phyloP scores from a whole-genome alignment of 768 basidiomycete genomes.

The Phylloporus scabripes region DNA sequence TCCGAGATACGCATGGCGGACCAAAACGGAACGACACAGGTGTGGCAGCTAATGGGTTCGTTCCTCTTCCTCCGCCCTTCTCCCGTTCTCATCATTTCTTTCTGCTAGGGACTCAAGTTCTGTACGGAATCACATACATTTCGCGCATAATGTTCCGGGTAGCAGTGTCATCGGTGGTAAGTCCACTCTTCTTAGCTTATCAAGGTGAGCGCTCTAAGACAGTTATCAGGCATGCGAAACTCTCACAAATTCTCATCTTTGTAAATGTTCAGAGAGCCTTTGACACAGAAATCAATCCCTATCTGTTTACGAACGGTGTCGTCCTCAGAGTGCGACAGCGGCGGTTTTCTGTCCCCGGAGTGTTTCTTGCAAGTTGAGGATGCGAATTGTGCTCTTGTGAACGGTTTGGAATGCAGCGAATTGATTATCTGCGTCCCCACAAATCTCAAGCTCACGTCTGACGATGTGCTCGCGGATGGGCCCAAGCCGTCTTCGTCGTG shows the following conservation, averaged over 20 bases:
- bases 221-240: conserved; percentile 65
- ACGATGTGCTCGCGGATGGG: no score
- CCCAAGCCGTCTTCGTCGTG: no score
- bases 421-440: no score
- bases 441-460: no score
- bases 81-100: not conserved
- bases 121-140: conserved; percentile 90
- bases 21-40: conserved; percentile 73
- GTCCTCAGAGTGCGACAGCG: no score
- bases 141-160: conserved; percentile 72
- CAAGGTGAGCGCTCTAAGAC: not conserved
- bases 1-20: conserved; percentile 74
- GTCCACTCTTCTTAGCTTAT: conserved; percentile 20
- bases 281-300: no score
- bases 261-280: conserved; percentile 72
- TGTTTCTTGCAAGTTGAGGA: no score
- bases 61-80: not conserved
- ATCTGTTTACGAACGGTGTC: no score
- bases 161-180: conserved; percentile 71
- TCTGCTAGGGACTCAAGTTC: conserved; percentile 53
- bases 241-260: conserved; percentile 79
- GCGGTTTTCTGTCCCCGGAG: no score
- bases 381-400: no score
- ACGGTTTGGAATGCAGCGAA: no score
- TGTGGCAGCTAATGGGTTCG: conserved; percentile 72